A percentile compares a stretch with the other conserved stretches of the same genome.
These are phyloP conservation scores for Logfia minima DNA, from an alignment of 129 eudicot species.

Conservation along the genomic window DNA sequence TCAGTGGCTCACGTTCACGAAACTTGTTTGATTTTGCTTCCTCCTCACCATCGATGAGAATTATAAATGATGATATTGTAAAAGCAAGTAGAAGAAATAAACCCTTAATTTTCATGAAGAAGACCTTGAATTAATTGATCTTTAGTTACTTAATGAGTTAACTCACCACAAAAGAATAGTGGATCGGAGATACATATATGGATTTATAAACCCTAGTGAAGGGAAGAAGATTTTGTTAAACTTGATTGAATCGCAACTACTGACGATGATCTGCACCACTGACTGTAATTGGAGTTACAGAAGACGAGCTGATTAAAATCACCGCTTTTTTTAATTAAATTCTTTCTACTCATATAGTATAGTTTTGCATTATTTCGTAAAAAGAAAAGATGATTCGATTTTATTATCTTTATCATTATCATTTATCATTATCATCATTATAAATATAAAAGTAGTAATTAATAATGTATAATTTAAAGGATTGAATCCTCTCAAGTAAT, in stretches of 20 bases:
- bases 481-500: too few species aligned
- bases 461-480: too few species aligned
- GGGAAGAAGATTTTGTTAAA: conserved; percentile 7
- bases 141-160: conserved; percentile 22
- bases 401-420: too few species aligned
- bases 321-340: too few species aligned
- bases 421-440: too few species aligned
- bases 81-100: conserved; percentile 38
- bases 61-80: conserved; percentile 20
- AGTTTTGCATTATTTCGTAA: too few species aligned
- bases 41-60: conserved; percentile 41
- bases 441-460: too few species aligned
- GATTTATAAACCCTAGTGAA: conserved; percentile 20
- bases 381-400: too few species aligned
- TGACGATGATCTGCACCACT: conserved; percentile 28
- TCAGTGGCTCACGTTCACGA: conserved; percentile 89
- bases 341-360: too few species aligned
- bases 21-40: conserved; percentile 62
- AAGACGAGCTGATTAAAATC: conserved; percentile 11
- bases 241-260: neutral
- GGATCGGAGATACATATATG: conserved; percentile 21
- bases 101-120: conserved; percentile 57
- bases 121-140: neutral
- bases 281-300: conserved; percentile 26
- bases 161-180: conserved; percentile 13